Evolutionary conservation across 1,284 basidiomycete species (phyloP), one percentile per base, ranked within the genome.

Genomic region (Fistulinella cinereoalba): DNA sequence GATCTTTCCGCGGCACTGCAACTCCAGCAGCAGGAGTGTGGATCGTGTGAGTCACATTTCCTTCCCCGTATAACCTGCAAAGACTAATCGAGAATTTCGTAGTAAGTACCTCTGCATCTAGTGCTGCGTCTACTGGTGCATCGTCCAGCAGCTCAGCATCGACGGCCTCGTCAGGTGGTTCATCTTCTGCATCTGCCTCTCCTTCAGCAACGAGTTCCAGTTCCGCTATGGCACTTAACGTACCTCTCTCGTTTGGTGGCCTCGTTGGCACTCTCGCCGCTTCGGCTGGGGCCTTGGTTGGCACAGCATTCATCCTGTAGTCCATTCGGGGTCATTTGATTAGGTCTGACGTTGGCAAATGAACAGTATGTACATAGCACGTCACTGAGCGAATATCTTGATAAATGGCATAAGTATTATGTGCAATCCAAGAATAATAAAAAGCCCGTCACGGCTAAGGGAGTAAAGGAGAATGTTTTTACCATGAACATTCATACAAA

Each of bases 291-390:
- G 51, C 46, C 2, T 45, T 64, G 44, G 38, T 60, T 3, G 62
- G 62, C 21, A 60, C 64, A 3, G 60, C 50, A 4, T 25, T 64
- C 2, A 44, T 63, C 8, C 18, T 67, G 43, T 64, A 44, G 51
- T 25, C 32, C 27, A 27, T 18, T n/a, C n/a, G n/a, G n/a, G n/a
- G n/a, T n/a, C n/a, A n/a, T n/a, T n/a, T n/a, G n/a, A n/a, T n/a
- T n/a, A n/a, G n/a, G n/a, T n/a, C n/a, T n/a, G n/a, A n/a, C n/a
- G n/a, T n/a, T n/a, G n/a, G n/a, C n/a, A n/a, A n/a, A n/a, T n/a
- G n/a, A n/a, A n/a, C n/a, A n/a, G n/a, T n/a, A n/a, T n/a, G n/a
- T n/a, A n/a, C n/a, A n/a, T n/a, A n/a, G n/a, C n/a, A n/a, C n/a
- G n/a, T n/a, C n/a, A n/a, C n/a, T n/a, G n/a, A n/a, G n/a, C n/a